A percentile compares a stretch with the other conserved stretches of the same genome.
These are phyloP conservation scores for Coemansia sp. DNA, from an alignment of 192 early-diverging fungal species.

Conservation along the genomic window DNA sequence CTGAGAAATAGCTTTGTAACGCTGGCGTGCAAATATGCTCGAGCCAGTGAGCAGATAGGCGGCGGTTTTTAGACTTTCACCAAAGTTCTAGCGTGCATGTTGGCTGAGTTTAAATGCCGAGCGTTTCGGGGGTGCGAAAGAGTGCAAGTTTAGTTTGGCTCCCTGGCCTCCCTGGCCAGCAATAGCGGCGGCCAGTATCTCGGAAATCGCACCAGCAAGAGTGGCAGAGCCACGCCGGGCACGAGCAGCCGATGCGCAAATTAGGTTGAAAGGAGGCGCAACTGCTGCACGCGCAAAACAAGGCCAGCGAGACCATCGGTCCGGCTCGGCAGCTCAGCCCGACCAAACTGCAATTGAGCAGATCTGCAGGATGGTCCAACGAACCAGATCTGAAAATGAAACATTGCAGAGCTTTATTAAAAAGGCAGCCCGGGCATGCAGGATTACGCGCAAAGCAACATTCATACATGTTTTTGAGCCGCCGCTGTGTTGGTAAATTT, in stretches of 20 bases:
- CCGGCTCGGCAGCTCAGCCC: background rate
- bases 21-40: background rate
- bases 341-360: background rate
- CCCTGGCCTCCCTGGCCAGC: background rate
- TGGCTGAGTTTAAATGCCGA: background rate
- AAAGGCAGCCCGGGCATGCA: background rate
- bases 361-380: background rate
- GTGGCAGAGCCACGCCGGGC: background rate
- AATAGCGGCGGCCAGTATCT: background rate
- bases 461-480: background rate
- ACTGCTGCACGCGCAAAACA: background rate
- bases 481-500: background rate
- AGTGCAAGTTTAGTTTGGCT: constrained; percentile 1
- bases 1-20: background rate
- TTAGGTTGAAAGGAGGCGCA: background rate
- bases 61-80: background rate
- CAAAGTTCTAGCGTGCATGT: background rate
- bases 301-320: background rate
- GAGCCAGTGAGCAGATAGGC: background rate
- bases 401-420: background rate
- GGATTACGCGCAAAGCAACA: background rate
- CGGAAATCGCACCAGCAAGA: background rate
- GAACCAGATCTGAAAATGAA: background rate
- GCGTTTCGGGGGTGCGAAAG: background rate
- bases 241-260: background rate